These are phyloP conservation scores for Xylaria sp. DNA, from an alignment of 2,329 filamentous ascomycete genomes.

Conservation along the genomic window DNA sequence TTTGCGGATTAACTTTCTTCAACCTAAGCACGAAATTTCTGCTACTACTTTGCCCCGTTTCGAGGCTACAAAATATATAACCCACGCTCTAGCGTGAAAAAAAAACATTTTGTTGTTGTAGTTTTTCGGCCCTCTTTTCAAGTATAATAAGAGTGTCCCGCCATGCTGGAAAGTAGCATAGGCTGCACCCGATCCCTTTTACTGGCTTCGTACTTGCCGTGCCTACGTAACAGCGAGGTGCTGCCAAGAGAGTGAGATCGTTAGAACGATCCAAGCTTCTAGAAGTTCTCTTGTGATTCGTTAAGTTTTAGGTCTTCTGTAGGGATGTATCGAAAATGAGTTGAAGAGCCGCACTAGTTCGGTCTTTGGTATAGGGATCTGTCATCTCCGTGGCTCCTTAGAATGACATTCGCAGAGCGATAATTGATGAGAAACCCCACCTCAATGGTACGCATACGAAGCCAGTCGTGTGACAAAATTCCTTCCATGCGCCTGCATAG, in stretches of 20 bases:
- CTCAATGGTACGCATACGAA: conserved; percentile 8
- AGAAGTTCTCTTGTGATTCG: not conserved
- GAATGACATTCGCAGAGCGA: conserved; percentile 17
- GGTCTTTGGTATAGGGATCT: conserved; percentile 5
- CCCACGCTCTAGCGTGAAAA: not conserved
- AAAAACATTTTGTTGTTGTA: not conserved
- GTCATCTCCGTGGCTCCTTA: conserved; percentile 6
- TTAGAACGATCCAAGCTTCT: not conserved
- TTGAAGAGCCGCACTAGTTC: conserved; percentile 14
- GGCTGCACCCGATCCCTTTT: not conserved
- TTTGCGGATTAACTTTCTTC: not conserved
- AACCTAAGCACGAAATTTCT: not conserved
- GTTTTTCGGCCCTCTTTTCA: not conserved
- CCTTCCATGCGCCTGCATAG: not conserved
- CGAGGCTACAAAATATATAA: not conserved
- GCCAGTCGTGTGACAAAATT: not conserved
- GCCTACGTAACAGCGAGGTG: not conserved
- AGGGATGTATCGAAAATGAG: not conserved
- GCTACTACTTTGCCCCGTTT: not conserved
- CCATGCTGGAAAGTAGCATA: not conserved
- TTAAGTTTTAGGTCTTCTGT: not conserved
- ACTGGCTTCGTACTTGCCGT: not conserved
- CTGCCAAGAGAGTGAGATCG: conserved; percentile 26
- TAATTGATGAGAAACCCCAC: conserved; percentile 7
- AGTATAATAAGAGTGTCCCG: not conserved